Evolutionary conservation across 2,329 filamentous ascomycete species (phyloP).

Genomic region (Hymenoscyphus albidus): DNA sequence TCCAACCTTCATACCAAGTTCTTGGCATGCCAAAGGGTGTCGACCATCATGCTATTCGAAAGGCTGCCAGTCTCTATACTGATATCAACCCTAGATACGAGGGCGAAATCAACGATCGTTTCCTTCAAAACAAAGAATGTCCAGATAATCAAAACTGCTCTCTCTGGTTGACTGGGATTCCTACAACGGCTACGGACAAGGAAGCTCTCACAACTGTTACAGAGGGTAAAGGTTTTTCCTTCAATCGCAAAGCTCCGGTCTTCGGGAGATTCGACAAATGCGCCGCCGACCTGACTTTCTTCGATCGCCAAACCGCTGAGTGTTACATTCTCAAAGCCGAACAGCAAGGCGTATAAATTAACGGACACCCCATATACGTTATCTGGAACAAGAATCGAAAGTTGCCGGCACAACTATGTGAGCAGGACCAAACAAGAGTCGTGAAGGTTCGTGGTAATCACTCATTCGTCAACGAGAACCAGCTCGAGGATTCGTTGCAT

Average conservation of each 20-base stretch:
- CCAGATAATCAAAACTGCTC: conserved; percentile 12
- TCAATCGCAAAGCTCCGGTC: background rate
- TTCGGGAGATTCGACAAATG: background rate
- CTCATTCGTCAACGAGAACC: background rate
- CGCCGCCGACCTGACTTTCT: background rate
- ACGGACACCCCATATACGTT: background rate
- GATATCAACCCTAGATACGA: conserved; percentile 15
- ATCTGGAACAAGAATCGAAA: background rate
- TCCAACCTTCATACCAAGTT: background rate
- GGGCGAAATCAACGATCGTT: conserved; percentile 9
- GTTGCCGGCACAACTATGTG: background rate
- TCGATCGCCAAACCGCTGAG: background rate
- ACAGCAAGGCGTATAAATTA: background rate
- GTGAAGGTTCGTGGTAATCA: background rate
- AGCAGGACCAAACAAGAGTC: background rate
- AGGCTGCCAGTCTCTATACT: background rate
- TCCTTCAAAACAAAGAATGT: conserved; percentile 10
- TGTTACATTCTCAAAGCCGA: background rate
- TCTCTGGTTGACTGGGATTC: conserved; percentile 9
- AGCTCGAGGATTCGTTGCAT: background rate
- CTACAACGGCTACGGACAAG: background rate
- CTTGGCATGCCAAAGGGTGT: background rate
- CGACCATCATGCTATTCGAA: background rate
- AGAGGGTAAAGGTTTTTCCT: background rate
- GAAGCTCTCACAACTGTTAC: conserved; percentile 16